These are phyloP conservation scores for Penicillium paxilli DNA, from an alignment of 495 filamentous ascomycete species.

Conservation along the genomic window DNA sequence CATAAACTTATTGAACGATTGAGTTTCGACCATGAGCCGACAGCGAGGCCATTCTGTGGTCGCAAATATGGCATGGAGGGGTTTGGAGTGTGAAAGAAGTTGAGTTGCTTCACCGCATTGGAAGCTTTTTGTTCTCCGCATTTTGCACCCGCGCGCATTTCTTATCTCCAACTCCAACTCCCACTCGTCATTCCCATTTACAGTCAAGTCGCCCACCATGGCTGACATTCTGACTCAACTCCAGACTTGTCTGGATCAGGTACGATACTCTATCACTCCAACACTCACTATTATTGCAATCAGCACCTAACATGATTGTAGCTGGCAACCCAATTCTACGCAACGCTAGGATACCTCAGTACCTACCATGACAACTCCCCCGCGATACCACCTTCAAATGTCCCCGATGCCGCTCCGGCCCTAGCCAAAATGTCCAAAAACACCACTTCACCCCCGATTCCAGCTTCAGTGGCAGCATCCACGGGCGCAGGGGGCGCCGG, in stretches of 20 bases:
- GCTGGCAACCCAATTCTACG: slow-evolving; percentile 89
- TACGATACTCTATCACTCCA: slow-evolving; percentile 32
- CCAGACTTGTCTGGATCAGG: slow-evolving; percentile 92
- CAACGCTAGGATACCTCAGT: slow-evolving; percentile 77
- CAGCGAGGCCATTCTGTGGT: slow-evolving; percentile 17
- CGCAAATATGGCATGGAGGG: slow-evolving; percentile 22
- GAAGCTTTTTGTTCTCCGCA: slow-evolving; percentile 28
- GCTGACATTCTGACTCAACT: slow-evolving; percentile 90
- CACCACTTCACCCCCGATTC: slow-evolving; percentile 38
- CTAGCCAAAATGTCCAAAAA: slow-evolving; percentile 46
- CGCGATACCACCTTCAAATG: slow-evolving; percentile 58
- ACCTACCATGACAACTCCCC: slow-evolving; percentile 76
- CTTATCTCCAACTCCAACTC: slow-evolving; percentile 5
- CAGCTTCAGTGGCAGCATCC: slow-evolving; percentile 35
- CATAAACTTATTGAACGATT: background rate
- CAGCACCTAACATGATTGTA: slow-evolving; percentile 31
- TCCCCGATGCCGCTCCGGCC: slow-evolving; percentile 50
- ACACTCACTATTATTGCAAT: no score
- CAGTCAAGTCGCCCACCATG: slow-evolving; percentile 52
- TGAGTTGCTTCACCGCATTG: slow-evolving; percentile 22
- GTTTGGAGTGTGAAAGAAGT: slow-evolving; percentile 8
- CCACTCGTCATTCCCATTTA: background rate
- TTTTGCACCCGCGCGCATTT: slow-evolving; percentile 11
- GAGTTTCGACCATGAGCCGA: background rate
- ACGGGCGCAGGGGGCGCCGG: slow-evolving; percentile 17